A percentile compares a stretch with the other conserved stretches of the same genome.
These are phyloP conservation scores for Tanacetum coccineum DNA, from an alignment of 129 eudicot species.

Conservation along the genomic window DNA sequence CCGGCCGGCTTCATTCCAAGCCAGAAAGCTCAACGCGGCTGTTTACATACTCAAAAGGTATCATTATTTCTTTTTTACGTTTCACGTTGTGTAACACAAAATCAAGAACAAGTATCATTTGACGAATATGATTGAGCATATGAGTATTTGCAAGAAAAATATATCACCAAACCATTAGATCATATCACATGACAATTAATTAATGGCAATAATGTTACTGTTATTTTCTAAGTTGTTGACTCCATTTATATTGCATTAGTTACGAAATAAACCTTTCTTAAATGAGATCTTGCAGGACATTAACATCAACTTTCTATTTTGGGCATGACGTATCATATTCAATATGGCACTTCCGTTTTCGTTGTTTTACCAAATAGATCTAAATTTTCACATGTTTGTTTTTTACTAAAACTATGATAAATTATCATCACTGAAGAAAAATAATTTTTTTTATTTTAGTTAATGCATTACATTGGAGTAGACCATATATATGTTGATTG, in stretches of 20 bases:
- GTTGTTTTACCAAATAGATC: not conserved
- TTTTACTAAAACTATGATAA: not conserved
- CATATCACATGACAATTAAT: not conserved
- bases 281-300: not conserved
- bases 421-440: too few species aligned
- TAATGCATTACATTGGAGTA: too few species aligned
- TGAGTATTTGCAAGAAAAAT: not conserved
- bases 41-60: slow-evolving; percentile 20
- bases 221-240: too few species aligned
- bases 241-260: not conserved
- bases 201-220: too few species aligned
- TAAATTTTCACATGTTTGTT: not conserved
- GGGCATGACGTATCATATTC: not conserved
- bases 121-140: not conserved
- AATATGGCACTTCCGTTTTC: not conserved
- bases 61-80: not conserved
- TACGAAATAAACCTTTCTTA: not conserved
- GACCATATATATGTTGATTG: too few species aligned
- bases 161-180: not conserved
- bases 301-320: not conserved
- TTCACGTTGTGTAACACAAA: not conserved
- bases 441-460: too few species aligned
- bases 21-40: slow-evolving; percentile 20
- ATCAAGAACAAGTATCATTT: not conserved
- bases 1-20: slow-evolving; percentile 34